Evolutionary conservation across 2,329 filamentous ascomycete genomes (phyloP).

Genomic region (Macrophomina pseudophaseolina): DNA sequence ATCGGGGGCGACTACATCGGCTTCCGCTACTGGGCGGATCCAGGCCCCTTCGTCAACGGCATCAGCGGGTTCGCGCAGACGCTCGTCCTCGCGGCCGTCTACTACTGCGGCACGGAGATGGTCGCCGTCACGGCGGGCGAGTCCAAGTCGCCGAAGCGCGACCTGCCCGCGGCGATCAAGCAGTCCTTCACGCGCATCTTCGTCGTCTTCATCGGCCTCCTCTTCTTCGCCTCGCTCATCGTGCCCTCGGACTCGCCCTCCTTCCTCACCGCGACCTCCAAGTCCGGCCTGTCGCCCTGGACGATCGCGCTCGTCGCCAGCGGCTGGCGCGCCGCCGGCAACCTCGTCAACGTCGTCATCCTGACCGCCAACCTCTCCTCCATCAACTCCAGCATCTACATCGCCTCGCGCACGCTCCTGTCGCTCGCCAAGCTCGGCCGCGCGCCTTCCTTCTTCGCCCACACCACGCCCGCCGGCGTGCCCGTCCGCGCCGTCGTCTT

Average conservation of each 20-base stretch:
- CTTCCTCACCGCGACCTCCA: slow-evolving; percentile 69
- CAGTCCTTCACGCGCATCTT: slow-evolving; percentile 96
- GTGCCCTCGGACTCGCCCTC: slow-evolving; percentile 73
- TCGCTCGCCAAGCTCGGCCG: slow-evolving; percentile 80
- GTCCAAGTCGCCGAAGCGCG: slow-evolving; percentile 79
- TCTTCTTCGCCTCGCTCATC: slow-evolving; percentile 80
- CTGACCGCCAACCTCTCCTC: slow-evolving; percentile 88
- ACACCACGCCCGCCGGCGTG: slow-evolving; percentile 61
- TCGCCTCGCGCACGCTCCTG: slow-evolving; percentile 86
- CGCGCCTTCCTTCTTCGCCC: slow-evolving; percentile 62
- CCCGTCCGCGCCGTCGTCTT: slow-evolving; percentile 59
- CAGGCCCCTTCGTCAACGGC: slow-evolving; percentile 81
- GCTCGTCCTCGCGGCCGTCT: slow-evolving; percentile 76
- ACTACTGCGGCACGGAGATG: slow-evolving; percentile 77
- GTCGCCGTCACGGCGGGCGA: slow-evolving; percentile 80
- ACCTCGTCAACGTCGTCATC: slow-evolving; percentile 92
- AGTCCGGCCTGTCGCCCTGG: slow-evolving; percentile 78
- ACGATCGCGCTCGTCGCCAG: slow-evolving; percentile 90
- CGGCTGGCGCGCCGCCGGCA: slow-evolving; percentile 78
- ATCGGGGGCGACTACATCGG: slow-evolving; percentile 74
- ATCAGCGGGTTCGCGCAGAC: slow-evolving; percentile 81
- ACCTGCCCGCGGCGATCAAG: slow-evolving; percentile 86
- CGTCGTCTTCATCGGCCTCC: slow-evolving; percentile 81
- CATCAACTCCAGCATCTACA: slow-evolving; percentile 90
- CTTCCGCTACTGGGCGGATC: slow-evolving; percentile 73